Evolutionary conservation across 768 basidiomycete species (phyloP), one percentile per base, ranked within the genome.

Genomic region (Lactarius sanguifluus): DNA sequence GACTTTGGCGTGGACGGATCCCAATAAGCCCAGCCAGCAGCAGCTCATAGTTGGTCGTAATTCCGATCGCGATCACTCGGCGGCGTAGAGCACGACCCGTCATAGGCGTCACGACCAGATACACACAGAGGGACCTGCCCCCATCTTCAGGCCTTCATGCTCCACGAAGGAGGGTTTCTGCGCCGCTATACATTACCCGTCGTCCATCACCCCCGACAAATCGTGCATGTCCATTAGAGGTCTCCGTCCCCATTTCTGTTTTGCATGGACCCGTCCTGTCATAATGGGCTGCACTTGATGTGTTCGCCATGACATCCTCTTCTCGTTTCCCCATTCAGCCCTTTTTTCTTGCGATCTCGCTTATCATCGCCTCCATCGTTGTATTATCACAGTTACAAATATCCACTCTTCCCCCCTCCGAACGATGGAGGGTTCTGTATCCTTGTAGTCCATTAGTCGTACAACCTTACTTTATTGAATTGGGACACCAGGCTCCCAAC

Each of bases 201-300:
- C 13, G 15, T 52, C 25, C 41, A 41, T 18, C 6, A 5, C 16
- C 16, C 23, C 23, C 25, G 25, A 25, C 13, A 25, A 50, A 15
- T 52, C 25, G 50, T 52, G 50, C 50, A 52, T 25, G 50, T 25
- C 25, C 41, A 23, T 36, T 56, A 61, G 59, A 61, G 43, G 56
- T 34, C 57, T 57, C 28, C 18, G 13, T 50, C 43, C 30, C 50
- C 36, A 50, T 62, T 41, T 45, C 45, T 30, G 55, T 52, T 57
- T 57, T 62, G 36, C 36, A 30, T 20, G 28, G 36, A 61, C 25
- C 30, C 20, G 16, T 16, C 59, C 32, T 36, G 8, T 7, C 40
- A 36, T 57, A 47, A 30, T 38, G 32, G 65, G 34, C 45, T 41
- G 34, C 65, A 57, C 65, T 66, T 67, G 66, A 62, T 20, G 66